Evolutionary conservation across 306 rosid species (phyloP).

Genomic region (Luffa aegyptiaca): DNA sequence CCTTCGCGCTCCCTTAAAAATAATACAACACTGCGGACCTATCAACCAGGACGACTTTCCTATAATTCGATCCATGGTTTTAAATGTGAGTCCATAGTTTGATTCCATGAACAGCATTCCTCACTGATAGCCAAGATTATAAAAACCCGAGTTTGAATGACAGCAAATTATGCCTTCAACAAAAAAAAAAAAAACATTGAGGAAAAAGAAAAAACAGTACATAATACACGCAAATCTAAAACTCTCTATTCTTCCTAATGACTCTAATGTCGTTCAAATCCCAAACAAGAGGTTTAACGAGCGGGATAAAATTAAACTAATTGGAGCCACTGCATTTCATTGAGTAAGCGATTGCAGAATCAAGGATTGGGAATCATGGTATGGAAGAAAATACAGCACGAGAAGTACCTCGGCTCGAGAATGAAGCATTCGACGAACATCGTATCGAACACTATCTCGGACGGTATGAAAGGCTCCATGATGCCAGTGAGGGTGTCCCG

Average conservation of each 20-base stretch:
- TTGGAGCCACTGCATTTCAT: not conserved
- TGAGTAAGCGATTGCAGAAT: not conserved
- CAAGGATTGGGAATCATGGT: not conserved
- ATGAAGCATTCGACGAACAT: constrained; percentile 91
- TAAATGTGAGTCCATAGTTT: not conserved
- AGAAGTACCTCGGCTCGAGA: constrained; percentile 81
- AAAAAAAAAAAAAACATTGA: not conserved
- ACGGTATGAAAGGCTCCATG: constrained; percentile 95
- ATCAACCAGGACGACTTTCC: not conserved
- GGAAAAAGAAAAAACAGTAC: not conserved
- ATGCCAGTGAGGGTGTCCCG: constrained; percentile 88
- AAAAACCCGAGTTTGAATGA: not conserved
- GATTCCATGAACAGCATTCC: not conserved
- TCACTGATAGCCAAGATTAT: not conserved
- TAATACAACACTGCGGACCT: not conserved
- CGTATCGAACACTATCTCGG: constrained; percentile 59
- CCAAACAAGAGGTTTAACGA: not conserved
- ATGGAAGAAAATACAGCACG: not conserved
- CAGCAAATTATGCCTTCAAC: not conserved
- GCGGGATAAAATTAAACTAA: not conserved
- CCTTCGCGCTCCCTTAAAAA: not conserved
- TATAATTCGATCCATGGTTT: not conserved
- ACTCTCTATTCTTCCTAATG: not conserved
- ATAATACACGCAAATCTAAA: not conserved
- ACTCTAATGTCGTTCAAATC: not conserved